Percentiles rank a stretch among this genome's conserved stretches.
Evolutionary conservation across 768 basidiomycete genomes (phyloP).

Genomic region (Peribolospora baueri): DNA sequence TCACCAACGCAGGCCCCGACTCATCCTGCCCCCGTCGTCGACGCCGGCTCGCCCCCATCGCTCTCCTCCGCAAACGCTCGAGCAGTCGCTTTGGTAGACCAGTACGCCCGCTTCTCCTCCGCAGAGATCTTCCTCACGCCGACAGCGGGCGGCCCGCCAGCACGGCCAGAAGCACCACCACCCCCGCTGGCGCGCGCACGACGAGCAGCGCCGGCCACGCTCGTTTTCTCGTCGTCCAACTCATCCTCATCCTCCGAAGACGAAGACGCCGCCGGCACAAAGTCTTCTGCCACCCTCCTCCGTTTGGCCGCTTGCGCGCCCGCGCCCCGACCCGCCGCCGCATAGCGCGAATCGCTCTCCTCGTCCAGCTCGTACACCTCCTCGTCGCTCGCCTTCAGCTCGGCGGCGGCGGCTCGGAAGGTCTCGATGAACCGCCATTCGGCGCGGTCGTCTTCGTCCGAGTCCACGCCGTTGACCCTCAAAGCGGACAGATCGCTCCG

Average conservation of each 20-base stretch:
- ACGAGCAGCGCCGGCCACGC: not conserved
- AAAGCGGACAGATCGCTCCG: too few relatives aligned
- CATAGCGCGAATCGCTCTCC: slow-evolving; percentile 8
- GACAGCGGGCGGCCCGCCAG: too few relatives aligned
- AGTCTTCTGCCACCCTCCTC: not conserved
- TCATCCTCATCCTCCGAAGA: not conserved
- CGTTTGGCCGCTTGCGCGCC: not conserved
- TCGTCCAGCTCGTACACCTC: not conserved
- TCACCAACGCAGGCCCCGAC: too few relatives aligned
- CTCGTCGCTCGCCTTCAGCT: not conserved
- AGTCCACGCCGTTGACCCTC: too few relatives aligned
- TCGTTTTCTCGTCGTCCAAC: not conserved
- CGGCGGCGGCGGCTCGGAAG: not conserved
- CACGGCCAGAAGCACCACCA: too few relatives aligned
- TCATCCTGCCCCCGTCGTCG: too few relatives aligned
- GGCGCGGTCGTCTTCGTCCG: not conserved
- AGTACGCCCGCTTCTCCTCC: too few relatives aligned
- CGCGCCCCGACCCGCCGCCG: not conserved
- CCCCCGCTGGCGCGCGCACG: too few relatives aligned
- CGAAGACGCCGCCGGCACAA: not conserved
- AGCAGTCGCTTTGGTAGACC: too few relatives aligned
- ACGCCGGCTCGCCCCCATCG: too few relatives aligned
- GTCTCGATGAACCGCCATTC: slow-evolving; percentile 1
- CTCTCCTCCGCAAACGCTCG: too few relatives aligned
- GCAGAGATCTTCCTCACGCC: too few relatives aligned